Conservation (phyloP, 768 basidiomycete genomes). For the Russula virescens region DNA sequence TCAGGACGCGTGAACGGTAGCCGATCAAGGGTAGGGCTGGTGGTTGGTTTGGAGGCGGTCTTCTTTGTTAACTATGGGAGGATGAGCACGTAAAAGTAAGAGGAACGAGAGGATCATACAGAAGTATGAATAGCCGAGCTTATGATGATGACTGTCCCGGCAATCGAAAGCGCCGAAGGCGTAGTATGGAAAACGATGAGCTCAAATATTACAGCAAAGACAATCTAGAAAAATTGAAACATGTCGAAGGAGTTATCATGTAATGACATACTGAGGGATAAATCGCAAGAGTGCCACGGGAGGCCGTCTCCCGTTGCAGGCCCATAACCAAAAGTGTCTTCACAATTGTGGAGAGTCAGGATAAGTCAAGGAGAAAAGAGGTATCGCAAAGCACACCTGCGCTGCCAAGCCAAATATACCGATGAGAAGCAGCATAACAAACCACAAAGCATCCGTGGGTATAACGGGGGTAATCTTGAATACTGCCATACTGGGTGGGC, state of each 20-base stretch:
- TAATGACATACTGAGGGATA: constrained; percentile 43
- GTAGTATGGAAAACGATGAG: constrained; percentile 54
- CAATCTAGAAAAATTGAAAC: constrained; percentile 33
- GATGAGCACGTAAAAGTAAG: neutral
- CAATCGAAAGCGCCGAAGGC: constrained; percentile 52
- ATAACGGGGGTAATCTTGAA: constrained; percentile 39
- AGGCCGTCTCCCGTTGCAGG: constrained; percentile 58
- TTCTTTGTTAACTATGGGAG: neutral
- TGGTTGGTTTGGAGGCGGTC: neutral
- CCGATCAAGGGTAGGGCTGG: neutral
- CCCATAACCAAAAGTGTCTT: constrained; percentile 56
- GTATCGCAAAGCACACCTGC: constrained; percentile 28
- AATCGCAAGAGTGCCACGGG: constrained; percentile 53
- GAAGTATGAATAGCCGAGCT: constrained; percentile 57
- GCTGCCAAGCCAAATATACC: constrained; percentile 48
- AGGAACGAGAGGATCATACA: constrained; percentile 35
- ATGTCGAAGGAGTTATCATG: neutral
- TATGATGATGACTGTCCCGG: constrained; percentile 63
- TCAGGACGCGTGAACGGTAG: no score
- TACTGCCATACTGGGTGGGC: constrained; percentile 37
- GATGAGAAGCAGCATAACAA: constrained; percentile 44
- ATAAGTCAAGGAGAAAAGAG: neutral
- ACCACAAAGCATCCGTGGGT: constrained; percentile 42
- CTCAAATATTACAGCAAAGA: constrained; percentile 66
- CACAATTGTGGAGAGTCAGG: neutral